phyloP scores from a whole-genome alignment of 805 yeast genomes.

The Sugiyamaella floridensis region DNA sequence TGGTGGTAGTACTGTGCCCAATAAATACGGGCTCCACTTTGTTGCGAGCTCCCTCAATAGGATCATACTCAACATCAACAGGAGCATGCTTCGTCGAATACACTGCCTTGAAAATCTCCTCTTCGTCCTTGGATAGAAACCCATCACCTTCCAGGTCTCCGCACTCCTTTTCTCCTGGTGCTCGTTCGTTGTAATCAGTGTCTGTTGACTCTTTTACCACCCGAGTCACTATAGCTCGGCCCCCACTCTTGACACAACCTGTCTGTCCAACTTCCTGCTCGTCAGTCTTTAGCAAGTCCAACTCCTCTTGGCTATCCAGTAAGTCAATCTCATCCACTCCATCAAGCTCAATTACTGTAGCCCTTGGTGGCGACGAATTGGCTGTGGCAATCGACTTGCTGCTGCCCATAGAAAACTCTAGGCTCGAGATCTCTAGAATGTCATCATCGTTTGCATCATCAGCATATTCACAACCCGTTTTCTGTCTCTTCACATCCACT shows the following conservation, averaged over 20 bases:
- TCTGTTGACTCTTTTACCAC: too few species aligned
- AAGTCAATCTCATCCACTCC: neutral
- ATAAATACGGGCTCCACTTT: constrained; percentile 1
- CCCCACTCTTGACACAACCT: neutral
- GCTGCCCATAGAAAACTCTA: neutral
- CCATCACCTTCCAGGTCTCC: neutral
- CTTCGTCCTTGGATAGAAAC: constrained; percentile 3
- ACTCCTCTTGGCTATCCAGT: neutral
- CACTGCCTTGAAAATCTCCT: constrained; percentile 1
- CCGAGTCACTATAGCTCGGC: neutral
- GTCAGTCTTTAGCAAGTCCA: neutral
- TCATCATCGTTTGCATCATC: constrained; percentile 2
- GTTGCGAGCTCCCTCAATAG: constrained; percentile 4
- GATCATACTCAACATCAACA: constrained; percentile 9
- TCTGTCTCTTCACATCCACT: neutral
- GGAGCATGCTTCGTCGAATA: neutral
- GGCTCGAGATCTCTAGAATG: neutral
- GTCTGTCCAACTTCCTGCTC: too few species aligned
- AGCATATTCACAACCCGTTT: neutral
- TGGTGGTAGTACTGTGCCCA: constrained; percentile 5
- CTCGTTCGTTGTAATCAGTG: too few species aligned
- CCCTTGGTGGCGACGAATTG: neutral
- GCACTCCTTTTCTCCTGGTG: neutral
- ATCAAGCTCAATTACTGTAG: neutral
- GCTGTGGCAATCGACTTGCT: neutral